These are phyloP conservation scores for Musa troglodytarum DNA, from an alignment of 176 grass and related monocot genomes.

Conservation along the genomic window DNA sequence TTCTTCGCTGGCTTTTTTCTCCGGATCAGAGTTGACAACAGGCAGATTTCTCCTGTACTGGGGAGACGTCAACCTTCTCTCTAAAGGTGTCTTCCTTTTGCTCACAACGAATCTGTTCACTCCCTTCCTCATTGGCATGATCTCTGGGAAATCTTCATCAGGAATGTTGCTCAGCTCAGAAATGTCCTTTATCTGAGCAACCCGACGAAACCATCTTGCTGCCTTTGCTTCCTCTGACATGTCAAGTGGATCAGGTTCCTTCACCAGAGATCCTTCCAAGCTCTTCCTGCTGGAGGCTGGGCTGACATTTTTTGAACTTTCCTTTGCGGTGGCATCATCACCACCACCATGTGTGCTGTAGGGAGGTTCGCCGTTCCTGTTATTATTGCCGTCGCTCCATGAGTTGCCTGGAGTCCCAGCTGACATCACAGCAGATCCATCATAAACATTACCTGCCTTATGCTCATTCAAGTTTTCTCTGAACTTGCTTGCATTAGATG, in stretches of 20 bases:
- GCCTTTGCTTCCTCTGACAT: slow-evolving; percentile 99
- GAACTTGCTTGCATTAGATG: too few relatives aligned
- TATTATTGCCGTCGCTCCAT: slow-evolving; percentile 13
- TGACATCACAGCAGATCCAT: slow-evolving; percentile 13
- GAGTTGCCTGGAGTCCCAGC: slow-evolving; percentile 25
- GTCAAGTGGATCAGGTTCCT: slow-evolving; percentile 75
- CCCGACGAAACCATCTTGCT: slow-evolving; percentile 90
- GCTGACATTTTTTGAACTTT: slow-evolving; percentile 12
- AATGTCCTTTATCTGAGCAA: slow-evolving; percentile 89
- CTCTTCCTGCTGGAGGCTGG: slow-evolving; percentile 42
- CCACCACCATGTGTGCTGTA: too few relatives aligned
- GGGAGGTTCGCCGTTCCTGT: too few relatives aligned
- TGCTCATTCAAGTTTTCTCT: too few relatives aligned
- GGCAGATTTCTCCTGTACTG: slow-evolving; percentile 77
- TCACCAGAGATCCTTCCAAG: slow-evolving; percentile 75
- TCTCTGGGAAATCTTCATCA: slow-evolving; percentile 86
- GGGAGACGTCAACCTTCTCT: slow-evolving; percentile 70
- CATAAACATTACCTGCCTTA: too few relatives aligned
- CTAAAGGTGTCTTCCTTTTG: slow-evolving; percentile 86
- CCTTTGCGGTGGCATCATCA: background rate
- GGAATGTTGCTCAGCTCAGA: slow-evolving; percentile 86
- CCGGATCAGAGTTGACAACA: slow-evolving; percentile 55
- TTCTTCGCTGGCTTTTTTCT: slow-evolving; percentile 25
- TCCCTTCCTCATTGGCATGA: slow-evolving; percentile 98
- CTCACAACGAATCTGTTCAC: slow-evolving; percentile 94